Evolutionary conservation across 768 basidiomycete genomes (phyloP), one percentile per base, ranked within the genome.

Genomic region (Multifurca ochricompacta): DNA sequence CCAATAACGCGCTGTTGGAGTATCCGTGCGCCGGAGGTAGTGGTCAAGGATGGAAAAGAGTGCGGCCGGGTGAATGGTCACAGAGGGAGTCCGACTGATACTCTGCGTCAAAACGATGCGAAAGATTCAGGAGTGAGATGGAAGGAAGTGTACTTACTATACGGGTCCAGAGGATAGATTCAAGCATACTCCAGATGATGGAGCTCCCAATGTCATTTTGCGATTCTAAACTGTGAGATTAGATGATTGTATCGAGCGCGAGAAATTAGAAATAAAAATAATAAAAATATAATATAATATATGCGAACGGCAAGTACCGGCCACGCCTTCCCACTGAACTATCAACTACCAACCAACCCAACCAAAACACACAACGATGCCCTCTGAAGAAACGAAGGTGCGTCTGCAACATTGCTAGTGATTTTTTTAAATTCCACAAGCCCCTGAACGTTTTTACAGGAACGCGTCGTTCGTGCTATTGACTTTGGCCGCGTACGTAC

Each of bases 11-110:
- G 83, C 56, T 85, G 83, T 63, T 93, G 87, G 25, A n/a, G 74
- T 69, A 61, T 87, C 83, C 36, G 80, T 84, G 56, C 91, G 82
- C 16, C 95, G 87, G 48, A 97, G 83, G 71, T 93, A 94, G 75
- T 97, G 94, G 71, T 96, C 94, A 61, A 98, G 83, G 74, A 97
- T 90, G 49, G 91, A 85, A 68, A 96, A 91, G 44, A 98, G 81
- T 4, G 91, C 92, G 48, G 91, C 86, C 11, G 95, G 93, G 67
- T 94, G 91, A 57, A 97, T 79, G 44, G 85, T 89, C 53, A 96
- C 79, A 41, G 74, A 78, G 28, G 85, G 86, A 53, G 82, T 75
- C 35, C 84, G 82, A 50, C 89, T 91, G 64, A 19, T 21, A 36
- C 49, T 35, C n/a, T 40, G 23, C 34, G 37, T 48, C 13, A 48